Percentiles rank a stretch among this genome's conserved stretches.
Conservation (phyloP, 108 stramenopile genomes). For the Poteriospumella lacustris region DNA sequence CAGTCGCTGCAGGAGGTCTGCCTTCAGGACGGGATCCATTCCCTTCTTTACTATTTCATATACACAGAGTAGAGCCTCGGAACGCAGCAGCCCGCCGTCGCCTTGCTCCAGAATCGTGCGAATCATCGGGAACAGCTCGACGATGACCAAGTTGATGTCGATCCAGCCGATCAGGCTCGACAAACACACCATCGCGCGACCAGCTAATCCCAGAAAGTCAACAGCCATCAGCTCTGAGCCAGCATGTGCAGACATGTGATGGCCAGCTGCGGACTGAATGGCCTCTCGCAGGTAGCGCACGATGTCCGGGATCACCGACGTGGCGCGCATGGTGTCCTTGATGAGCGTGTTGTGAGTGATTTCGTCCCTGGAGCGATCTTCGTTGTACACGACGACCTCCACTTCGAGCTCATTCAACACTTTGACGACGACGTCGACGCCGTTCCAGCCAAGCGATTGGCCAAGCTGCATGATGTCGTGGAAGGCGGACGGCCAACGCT, state of each 20-base stretch:
- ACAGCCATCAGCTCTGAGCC: not conserved
- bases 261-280: too few relatives aligned
- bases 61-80: not conserved
- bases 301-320: not conserved
- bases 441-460: not conserved
- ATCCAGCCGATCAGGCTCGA: not conserved
- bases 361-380: not conserved
- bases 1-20: not conserved
- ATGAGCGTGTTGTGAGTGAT: not conserved
- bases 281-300: not conserved
- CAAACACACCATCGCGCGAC: not conserved
- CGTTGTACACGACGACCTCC: not conserved
- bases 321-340: not conserved
- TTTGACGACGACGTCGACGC: not conserved
- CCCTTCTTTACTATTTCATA: not conserved
- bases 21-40: conserved; percentile 11
- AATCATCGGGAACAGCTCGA: not conserved
- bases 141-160: not conserved
- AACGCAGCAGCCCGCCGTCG: not conserved
- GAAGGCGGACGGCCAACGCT: not conserved
- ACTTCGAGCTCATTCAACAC: conserved; percentile 1
- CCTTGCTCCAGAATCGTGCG: not conserved
- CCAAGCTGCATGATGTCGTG: not conserved
- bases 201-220: not conserved
- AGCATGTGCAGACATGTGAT: too few relatives aligned